Conservation (phyloP, 2,329 filamentous ascomycete species). For the Diaporthe longicolla region DNA sequence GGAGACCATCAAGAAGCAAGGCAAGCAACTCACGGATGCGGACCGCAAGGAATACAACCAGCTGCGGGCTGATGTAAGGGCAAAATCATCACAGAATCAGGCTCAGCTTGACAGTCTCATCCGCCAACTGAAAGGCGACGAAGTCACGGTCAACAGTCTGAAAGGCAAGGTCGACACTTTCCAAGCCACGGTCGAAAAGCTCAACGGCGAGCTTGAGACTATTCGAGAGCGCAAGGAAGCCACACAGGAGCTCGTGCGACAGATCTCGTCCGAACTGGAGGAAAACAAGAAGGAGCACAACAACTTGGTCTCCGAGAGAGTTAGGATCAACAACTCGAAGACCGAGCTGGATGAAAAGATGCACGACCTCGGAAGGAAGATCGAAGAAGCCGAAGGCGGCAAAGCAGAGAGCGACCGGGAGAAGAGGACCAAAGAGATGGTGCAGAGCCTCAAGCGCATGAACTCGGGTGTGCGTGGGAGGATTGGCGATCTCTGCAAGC, state of each 20-base stretch:
- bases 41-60: slow-evolving; percentile 92
- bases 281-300: slow-evolving; percentile 93
- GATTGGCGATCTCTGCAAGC: slow-evolving; percentile 91
- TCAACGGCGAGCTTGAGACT: slow-evolving; percentile 78
- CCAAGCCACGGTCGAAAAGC: slow-evolving; percentile 79
- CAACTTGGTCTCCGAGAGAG: slow-evolving; percentile 84
- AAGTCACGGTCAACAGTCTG: slow-evolving; percentile 89
- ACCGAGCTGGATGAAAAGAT: slow-evolving; percentile 95
- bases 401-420: slow-evolving; percentile 90
- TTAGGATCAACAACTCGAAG: slow-evolving; percentile 83
- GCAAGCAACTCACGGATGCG: slow-evolving; percentile 85
- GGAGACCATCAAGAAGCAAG: slow-evolving; percentile 87
- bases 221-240: slow-evolving; percentile 78
- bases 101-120: slow-evolving; percentile 87
- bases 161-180: slow-evolving; percentile 88
- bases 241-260: slow-evolving; percentile 73
- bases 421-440: slow-evolving; percentile 82
- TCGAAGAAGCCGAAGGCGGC: slow-evolving; percentile 88
- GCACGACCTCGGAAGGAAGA: slow-evolving; percentile 81
- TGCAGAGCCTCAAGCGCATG: slow-evolving; percentile 88
- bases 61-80: slow-evolving; percentile 87
- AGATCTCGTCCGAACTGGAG: slow-evolving; percentile 83
- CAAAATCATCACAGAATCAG: slow-evolving; percentile 84
- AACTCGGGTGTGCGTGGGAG: slow-evolving; percentile 93
- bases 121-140: slow-evolving; percentile 90